Percentiles rank a stretch among this genome's conserved stretches.
phyloP scores from a whole-genome alignment of 2,329 filamentous ascomycete genomes.

The Colletotrichum navitas region DNA sequence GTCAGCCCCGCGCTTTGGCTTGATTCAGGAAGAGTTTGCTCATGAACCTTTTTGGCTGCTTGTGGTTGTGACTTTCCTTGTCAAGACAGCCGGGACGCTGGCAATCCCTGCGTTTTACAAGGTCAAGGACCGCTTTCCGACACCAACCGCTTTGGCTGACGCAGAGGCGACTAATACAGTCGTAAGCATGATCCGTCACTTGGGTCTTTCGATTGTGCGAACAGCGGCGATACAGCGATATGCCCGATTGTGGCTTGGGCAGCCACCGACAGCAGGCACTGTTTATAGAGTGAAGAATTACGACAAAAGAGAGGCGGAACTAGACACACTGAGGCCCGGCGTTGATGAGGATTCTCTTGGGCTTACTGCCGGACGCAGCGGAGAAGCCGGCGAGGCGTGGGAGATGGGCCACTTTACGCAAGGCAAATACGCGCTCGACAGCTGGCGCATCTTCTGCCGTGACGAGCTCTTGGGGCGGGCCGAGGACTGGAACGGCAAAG shows the following conservation, averaged over 20 bases:
- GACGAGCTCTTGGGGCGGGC: constrained; percentile 79
- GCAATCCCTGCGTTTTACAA: constrained; percentile 82
- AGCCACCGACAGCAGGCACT: constrained; percentile 70
- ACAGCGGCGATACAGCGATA: constrained; percentile 77
- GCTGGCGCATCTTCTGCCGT: constrained; percentile 93
- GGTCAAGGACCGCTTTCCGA: constrained; percentile 77
- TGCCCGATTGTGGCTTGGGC: constrained; percentile 75
- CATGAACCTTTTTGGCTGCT: constrained; percentile 83
- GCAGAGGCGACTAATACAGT: constrained; percentile 65
- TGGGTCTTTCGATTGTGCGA: constrained; percentile 79
- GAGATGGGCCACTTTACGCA: constrained; percentile 89
- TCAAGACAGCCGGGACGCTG: constrained; percentile 79
- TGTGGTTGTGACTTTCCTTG: constrained; percentile 86
- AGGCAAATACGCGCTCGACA: constrained; percentile 86
- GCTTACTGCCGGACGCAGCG: constrained; percentile 29
- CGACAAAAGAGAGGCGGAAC: constrained; percentile 51
- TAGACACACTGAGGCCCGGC: neutral
- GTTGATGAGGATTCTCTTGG: constrained; percentile 19
- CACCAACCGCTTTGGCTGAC: constrained; percentile 70
- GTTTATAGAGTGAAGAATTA: constrained; percentile 68
- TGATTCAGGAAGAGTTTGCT: constrained; percentile 86
- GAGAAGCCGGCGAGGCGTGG: constrained; percentile 67
- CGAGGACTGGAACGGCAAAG: constrained; percentile 73
- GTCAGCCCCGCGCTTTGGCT: constrained; percentile 73
- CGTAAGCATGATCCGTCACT: constrained; percentile 71